Conservation (phyloP, 768 basidiomycete species). For the Omphalotus guepiniiformis region DNA sequence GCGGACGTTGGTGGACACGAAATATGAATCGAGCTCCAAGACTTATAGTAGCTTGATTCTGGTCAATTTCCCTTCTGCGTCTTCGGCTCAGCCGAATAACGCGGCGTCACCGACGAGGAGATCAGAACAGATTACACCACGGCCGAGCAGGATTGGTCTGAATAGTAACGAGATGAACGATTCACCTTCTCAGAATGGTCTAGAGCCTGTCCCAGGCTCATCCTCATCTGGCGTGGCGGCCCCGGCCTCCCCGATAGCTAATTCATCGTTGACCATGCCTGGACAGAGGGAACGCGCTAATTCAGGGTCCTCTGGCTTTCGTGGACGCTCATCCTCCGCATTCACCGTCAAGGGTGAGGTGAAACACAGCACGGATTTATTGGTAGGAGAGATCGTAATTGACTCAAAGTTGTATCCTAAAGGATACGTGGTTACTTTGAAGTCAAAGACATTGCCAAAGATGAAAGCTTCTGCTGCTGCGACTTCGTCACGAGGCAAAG, state of each 20-base stretch:
- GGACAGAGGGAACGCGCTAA: constrained; percentile 1
- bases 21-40: constrained; percentile 45
- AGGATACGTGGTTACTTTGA: constrained; percentile 59
- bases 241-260: constrained; percentile 9
- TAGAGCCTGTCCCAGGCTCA: no score
- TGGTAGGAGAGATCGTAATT: constrained; percentile 75
- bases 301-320: constrained; percentile 7
- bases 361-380: constrained; percentile 58
- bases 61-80: constrained; percentile 30
- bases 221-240: neutral
- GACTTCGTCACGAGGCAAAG: no score
- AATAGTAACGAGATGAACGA: no score
- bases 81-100: constrained; percentile 16
- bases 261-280: neutral
- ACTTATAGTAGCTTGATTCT: constrained; percentile 50
- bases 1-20: constrained; percentile 52
- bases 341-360: constrained; percentile 63
- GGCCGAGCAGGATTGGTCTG: constrained; percentile 34
- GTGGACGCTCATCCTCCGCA: constrained; percentile 47
- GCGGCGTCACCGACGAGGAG: constrained; percentile 13
- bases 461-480: no score
- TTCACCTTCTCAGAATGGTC: no score
- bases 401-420: constrained; percentile 77
- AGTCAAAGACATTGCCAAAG: constrained; percentile 16
- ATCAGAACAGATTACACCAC: constrained; percentile 35